Base-by-base conservation (phyloP, 352 stramenopile genomes). In the Phytopythium cucurbitacearum region DNA sequence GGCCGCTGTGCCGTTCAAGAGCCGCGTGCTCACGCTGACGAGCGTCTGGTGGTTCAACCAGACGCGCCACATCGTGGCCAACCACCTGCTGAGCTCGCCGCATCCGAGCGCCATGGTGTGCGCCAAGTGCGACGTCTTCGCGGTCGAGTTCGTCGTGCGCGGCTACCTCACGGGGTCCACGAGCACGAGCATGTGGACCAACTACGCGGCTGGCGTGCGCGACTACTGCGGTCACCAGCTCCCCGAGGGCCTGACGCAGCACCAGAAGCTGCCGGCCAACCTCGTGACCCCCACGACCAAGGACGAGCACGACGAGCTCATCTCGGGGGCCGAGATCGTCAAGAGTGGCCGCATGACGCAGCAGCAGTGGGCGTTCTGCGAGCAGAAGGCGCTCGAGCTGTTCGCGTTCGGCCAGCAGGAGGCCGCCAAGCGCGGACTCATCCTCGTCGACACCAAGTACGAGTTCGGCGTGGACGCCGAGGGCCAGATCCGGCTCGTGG, bases 371-470 rank as follows among this genome's bases (percentile, higher is more conserved):
- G 93, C 99, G 57, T 91, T 96, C 54, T 99, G 97, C 68, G 70
- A 76, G 51, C 67, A 87, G 49, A 96, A 97, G 48, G 80, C 97
- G 13, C 74, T 98, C 36, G 87, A 93, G 62, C 79, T 99, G 3
- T 94, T 94, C 53, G 85, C 80, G 5, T 97, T 97, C 56, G 95
- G 95, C 11, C 95, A 98, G 69, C 66, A 94, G 57, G 74, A 97
- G 57, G 96, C 97, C 0, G 69, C 80, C 8, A 67, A 91, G 58
- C 84, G 91, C 37, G 97, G 97, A 7, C 75, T 99, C 34, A 98
- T 99, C 58, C 80, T 99, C 5, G 97, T 99, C 7, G 97, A 99
- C 80, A 99, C 97, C 39, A 99, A 99, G 79, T 95, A 94, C 69
- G 83, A 95, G 65, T 95, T 94, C 57, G 84, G 84, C 15, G 40